Evolutionary conservation across 495 filamentous ascomycete species (phyloP), one percentile per base, ranked within the genome.

Genomic region (Xylaria castorea): DNA sequence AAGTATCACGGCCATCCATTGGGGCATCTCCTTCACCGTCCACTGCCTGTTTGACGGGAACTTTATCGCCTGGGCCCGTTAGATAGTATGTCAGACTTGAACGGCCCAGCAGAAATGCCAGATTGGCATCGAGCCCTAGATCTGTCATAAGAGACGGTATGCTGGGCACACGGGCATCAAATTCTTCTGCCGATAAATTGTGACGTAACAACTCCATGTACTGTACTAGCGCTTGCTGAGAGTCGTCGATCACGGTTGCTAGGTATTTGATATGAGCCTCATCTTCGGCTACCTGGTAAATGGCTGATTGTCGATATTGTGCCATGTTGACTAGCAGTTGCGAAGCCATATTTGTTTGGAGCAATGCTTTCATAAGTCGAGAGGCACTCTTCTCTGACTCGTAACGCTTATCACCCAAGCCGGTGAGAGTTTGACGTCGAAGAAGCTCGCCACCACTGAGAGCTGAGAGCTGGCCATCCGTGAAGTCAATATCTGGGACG

Each of bases 31-130:
- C 81, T 40, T 85, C 84, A 25, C 71, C 77, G 51, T 86, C 85
- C 5, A 77, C 70, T 32, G 75, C 77, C 25, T 71, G 77, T 70
- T 79, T 53, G 18, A 76, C 25, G 14, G 78, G 75, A 16, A 78
- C 62, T 34, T 82, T 78, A 34, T 79, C 80, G 32, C 77, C 79
- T 27, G 71, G 73, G 27, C 82, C 81, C 58, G 80, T 81, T 25
- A 82, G 79, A 60, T 84, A 84, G 70, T 80, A 83, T 44, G 81
- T 81, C 12, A 98, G 84, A 69, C 90, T 94, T 9, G 87, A 85
- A 58, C 97, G 88, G 51, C 87, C 88, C 73, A 99, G 95, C 86
- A 93, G 90, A 81, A 97, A 99, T 20, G 97, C 97, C 27, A 97
- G 83, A 71, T 90, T 88, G 0, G 92, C 91, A 44, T 95, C 92